phyloP scores from a whole-genome alignment of 2,329 filamentous ascomycete species.

The Pseudocercospora pini-densiflorae region DNA sequence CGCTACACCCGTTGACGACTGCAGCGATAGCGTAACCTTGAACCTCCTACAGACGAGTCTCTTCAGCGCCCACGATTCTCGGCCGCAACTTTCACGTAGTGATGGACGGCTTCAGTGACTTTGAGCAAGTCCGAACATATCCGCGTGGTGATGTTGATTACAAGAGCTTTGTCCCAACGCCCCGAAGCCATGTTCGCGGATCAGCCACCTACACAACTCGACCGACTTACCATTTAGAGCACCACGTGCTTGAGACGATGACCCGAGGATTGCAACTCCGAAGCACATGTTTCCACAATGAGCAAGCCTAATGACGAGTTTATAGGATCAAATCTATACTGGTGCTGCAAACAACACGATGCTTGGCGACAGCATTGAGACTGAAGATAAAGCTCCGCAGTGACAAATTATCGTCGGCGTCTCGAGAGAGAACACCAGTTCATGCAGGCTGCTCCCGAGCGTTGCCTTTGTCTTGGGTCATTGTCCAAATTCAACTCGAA shows the following conservation, averaged over 20 bases:
- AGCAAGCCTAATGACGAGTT: background rate
- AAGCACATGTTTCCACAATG: background rate
- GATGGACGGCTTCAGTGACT: background rate
- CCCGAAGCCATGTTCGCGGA: background rate
- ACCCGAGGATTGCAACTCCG: background rate
- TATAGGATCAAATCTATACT: background rate
- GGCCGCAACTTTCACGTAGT: background rate
- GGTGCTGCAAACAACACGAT: background rate
- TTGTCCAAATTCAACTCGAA: constrained; percentile 9
- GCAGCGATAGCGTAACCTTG: too few relatives aligned
- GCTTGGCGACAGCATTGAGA: background rate
- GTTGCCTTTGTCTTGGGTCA: background rate
- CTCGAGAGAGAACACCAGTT: background rate
- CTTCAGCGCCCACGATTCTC: background rate
- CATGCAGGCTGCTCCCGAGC: constrained; percentile 1
- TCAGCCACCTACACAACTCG: background rate
- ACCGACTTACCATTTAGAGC: background rate
- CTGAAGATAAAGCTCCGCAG: background rate
- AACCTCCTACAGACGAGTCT: background rate
- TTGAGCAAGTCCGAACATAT: background rate
- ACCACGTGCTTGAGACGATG: background rate
- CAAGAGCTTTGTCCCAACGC: background rate
- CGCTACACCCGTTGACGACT: too few relatives aligned
- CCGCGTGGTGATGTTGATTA: background rate
- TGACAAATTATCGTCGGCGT: background rate